Conservation (phyloP, 768 basidiomycete genomes). For the Russula ochroleuca region DNA sequence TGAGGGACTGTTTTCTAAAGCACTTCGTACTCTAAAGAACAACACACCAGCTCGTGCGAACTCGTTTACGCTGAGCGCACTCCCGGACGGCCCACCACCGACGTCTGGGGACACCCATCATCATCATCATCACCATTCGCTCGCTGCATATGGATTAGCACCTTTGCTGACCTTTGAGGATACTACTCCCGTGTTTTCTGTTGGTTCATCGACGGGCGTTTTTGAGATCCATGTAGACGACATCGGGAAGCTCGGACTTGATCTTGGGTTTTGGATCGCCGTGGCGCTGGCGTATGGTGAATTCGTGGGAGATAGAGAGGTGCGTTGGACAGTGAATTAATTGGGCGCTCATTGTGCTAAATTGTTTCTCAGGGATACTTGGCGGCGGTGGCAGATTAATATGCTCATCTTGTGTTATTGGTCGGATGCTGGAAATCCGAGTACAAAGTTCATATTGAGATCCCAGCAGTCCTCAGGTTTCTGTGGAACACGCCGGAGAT, state of each 20-base stretch:
- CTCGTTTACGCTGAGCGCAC: conserved; percentile 26
- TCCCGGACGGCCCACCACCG: conserved; percentile 17
- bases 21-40: conserved; percentile 30
- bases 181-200: conserved; percentile 60
- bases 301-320: conserved; percentile 75
- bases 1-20: conserved; percentile 32
- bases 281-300: conserved; percentile 71
- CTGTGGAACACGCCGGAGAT: too few species aligned
- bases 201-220: conserved; percentile 54
- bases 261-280: conserved; percentile 74
- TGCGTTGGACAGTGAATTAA: conserved; percentile 34
- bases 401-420: neutral
- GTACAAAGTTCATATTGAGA: neutral
- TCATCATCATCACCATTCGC: conserved; percentile 3
- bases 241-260: conserved; percentile 58
- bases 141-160: conserved; percentile 32
- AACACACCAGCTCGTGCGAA: conserved; percentile 19
- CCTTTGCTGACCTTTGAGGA: conserved; percentile 68
- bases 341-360: neutral
- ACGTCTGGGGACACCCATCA: neutral
- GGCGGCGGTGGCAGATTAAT: conserved; percentile 33
- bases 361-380: conserved; percentile 32
- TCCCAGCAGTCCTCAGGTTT: too few species aligned
- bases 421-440: neutral
- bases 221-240: conserved; percentile 59